These are phyloP conservation scores for Murraya koenigii DNA, from an alignment of 345 rosid species.

Conservation along the genomic window DNA sequence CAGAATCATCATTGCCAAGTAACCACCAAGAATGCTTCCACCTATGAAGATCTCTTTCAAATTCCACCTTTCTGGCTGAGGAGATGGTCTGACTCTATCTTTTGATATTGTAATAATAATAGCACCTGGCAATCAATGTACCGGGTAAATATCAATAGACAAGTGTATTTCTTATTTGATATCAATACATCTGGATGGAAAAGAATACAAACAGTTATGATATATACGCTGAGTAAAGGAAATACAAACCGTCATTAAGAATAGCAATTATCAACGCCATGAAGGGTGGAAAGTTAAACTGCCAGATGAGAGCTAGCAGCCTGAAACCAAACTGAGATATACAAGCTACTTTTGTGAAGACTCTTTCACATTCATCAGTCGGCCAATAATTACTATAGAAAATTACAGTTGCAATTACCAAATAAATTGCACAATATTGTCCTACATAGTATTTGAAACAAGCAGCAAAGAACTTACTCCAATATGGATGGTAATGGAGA, in stretches of 20 bases:
- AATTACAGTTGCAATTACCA: neutral
- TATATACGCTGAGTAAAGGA: neutral
- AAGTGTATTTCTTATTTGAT: neutral
- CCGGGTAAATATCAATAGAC: neutral
- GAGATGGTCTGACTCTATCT: conserved; percentile 64
- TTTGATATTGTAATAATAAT: conserved; percentile 56
- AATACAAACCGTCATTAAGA: conserved; percentile 49
- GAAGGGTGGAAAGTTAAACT: conserved; percentile 67
- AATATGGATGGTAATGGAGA: conserved; percentile 83
- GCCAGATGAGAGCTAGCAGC: conserved; percentile 65
- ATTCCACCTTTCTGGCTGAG: conserved; percentile 61
- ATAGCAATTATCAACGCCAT: conserved; percentile 64
- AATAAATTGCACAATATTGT: neutral
- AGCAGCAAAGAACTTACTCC: conserved; percentile 42
- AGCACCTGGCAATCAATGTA: conserved; percentile 31
- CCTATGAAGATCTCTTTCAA: conserved; percentile 53
- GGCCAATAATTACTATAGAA: neutral
- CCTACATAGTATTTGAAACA: neutral
- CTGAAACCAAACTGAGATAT: conserved; percentile 47
- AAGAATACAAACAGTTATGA: too few species aligned
- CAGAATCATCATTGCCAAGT: conserved; percentile 63
- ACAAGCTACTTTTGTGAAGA: conserved; percentile 5
- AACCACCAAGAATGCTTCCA: conserved; percentile 54
- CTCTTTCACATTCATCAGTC: neutral
- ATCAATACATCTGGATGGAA: too few species aligned